These are phyloP conservation scores for Saccharomyces kudriavzevii DNA, from an alignment of 805 yeast species.

Conservation along the genomic window DNA sequence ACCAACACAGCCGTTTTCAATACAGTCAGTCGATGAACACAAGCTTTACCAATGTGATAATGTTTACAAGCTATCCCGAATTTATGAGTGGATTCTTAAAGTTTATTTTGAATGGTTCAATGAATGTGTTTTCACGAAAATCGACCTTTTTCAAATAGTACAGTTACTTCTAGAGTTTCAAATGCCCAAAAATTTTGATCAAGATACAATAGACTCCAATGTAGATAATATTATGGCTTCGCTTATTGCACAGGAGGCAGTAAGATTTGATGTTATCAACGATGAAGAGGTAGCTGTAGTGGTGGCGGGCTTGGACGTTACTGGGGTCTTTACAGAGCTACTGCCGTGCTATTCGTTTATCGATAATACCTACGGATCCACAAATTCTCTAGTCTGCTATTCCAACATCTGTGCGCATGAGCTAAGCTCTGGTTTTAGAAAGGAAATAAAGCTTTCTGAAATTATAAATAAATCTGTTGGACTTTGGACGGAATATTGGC, in stretches of 20 bases:
- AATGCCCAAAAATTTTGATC: constrained; percentile 41
- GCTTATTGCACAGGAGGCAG: constrained; percentile 36
- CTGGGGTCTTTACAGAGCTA: constrained; percentile 32
- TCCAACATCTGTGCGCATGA: constrained; percentile 27
- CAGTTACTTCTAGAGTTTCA: constrained; percentile 44
- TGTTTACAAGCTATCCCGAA: constrained; percentile 40
- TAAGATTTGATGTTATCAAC: constrained; percentile 31
- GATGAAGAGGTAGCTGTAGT: constrained; percentile 29
- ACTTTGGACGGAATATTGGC: constrained; percentile 65
- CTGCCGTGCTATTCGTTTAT: constrained; percentile 29
- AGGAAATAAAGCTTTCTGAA: constrained; percentile 29
- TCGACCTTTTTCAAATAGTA: constrained; percentile 48
- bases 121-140: constrained; percentile 39
- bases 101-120: constrained; percentile 46
- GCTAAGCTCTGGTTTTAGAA: constrained; percentile 9
- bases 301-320: constrained; percentile 29
- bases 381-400: constrained; percentile 41
- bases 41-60: constrained; percentile 42
- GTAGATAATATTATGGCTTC: constrained; percentile 42
- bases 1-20: constrained; percentile 51
- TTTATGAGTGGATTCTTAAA: constrained; percentile 47
- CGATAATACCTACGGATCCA: constrained; percentile 34
- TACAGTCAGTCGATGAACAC: constrained; percentile 39
- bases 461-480: constrained; percentile 32
- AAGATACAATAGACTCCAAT: constrained; percentile 40